Evolutionary conservation across 2,329 filamentous ascomycete genomes (phyloP), one percentile per base, ranked within the genome.

Genomic region (Atkinsonella hypoxylon): DNA sequence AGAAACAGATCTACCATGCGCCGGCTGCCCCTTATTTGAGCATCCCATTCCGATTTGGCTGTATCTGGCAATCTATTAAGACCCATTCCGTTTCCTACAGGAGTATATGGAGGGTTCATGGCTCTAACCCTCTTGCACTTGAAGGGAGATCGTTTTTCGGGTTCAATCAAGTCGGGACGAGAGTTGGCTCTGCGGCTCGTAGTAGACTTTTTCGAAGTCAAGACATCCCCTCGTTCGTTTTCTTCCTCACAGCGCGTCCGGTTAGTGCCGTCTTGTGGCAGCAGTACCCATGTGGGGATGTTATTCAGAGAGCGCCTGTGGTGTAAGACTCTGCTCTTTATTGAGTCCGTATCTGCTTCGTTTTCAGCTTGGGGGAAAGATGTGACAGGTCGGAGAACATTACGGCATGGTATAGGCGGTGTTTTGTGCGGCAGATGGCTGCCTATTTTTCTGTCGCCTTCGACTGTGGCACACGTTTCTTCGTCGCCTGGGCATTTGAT

Each of bases 1-100:
- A 79, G 62, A 57, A 79, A 79, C 46, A 73, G 52, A 48, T 79
- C 75, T 8, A 79, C 75, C 72, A 79, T 78, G 41, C 66, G 66
- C 59, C 71, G 71, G 56, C 74, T 75, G 2, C 72, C 72, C 53
- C 70, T 60, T 0, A 60, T 61, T 51, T 71, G 68, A 0, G 62
- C 59, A 39, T 67, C 63, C 50, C 55, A 51, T 7, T 60, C 56
- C 18, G 49, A 50, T 17, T 48, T 49, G 13, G n/a, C 40, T 12
- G 50, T 45, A n/a, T 44, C 47, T 3, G 38, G 42, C 39, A 47
- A 8, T 18, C 10, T 40, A 11, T 32, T 40, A n/a, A 36, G 6
- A n/a, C 34, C 22, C 13, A 32, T 17, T 8, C 20, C 22, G 2
- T 22, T 10, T 3, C 26, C 38, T 13, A 36, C 49, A 10, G 49